A percentile compares a stretch with the other conserved stretches of the same genome.
These are phyloP conservation scores for Pyrrhoderma noxium DNA, from an alignment of 1,284 basidiomycete genomes.

Conservation along the genomic window DNA sequence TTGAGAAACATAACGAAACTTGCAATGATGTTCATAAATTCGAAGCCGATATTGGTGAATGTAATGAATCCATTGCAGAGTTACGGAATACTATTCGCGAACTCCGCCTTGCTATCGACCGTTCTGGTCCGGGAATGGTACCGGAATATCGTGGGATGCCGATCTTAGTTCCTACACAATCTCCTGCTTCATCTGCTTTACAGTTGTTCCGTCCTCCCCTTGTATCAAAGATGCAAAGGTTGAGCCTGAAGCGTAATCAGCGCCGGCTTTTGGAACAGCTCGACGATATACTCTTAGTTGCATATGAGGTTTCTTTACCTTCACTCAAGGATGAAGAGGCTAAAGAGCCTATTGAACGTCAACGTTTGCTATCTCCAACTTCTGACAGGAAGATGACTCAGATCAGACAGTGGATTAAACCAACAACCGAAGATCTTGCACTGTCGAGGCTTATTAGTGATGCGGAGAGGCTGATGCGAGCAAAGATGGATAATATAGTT, in stretches of 20 bases:
- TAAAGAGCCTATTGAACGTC: constrained; percentile 87
- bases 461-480: constrained; percentile 80
- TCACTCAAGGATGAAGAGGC: constrained; percentile 86
- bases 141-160: constrained; percentile 88
- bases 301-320: constrained; percentile 82
- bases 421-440: constrained; percentile 79
- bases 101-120: constrained; percentile 57
- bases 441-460: constrained; percentile 79
- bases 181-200: constrained; percentile 52
- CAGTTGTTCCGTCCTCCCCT: constrained; percentile 55
- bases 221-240: constrained; percentile 65
- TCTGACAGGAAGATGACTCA: constrained; percentile 80
- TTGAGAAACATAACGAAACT: constrained; percentile 99
- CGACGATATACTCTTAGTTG: constrained; percentile 76
- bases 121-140: constrained; percentile 46
- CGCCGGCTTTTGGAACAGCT: constrained; percentile 77
- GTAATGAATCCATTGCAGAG: constrained; percentile 89
- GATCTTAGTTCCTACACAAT: constrained; percentile 64
- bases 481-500: constrained; percentile 93
- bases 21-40: constrained; percentile 95
- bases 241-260: constrained; percentile 77
- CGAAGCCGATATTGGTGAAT: constrained; percentile 91
- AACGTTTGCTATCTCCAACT: constrained; percentile 78
- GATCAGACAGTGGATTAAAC: constrained; percentile 80
- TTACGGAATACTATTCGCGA: constrained; percentile 78